Evolutionary conservation across 805 yeast species (phyloP).

Genomic region (Candida chauliodis): DNA sequence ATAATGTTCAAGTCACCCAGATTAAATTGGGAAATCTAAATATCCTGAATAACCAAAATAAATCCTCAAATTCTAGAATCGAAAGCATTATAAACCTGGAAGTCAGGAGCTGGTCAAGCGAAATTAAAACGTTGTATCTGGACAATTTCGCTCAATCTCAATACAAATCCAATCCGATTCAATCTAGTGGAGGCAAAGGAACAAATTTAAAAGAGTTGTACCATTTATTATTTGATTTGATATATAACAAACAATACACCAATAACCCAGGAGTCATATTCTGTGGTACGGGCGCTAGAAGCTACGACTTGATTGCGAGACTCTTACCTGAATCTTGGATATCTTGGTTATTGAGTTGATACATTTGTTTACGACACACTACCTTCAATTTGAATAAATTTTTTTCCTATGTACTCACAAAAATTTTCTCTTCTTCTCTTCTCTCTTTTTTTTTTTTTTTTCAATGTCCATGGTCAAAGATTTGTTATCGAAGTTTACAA

Average conservation of each 20-base stretch:
- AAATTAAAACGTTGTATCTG: slow-evolving; percentile 31
- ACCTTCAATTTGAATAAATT: neutral
- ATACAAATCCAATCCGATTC: slow-evolving; percentile 26
- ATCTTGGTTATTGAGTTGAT: slow-evolving; percentile 18
- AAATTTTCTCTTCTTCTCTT: slow-evolving; percentile 2
- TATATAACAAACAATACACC: slow-evolving; percentile 15
- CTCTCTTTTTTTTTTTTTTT: slow-evolving; percentile 19
- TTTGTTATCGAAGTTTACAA: slow-evolving; percentile 74
- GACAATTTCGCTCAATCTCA: slow-evolving; percentile 29
- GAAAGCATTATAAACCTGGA: slow-evolving; percentile 31
- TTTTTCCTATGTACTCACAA: too few species aligned
- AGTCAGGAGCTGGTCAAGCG: slow-evolving; percentile 36
- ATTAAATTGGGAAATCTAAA: slow-evolving; percentile 39
- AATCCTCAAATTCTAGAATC: slow-evolving; percentile 18
- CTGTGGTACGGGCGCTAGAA: slow-evolving; percentile 42
- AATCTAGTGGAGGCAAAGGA: slow-evolving; percentile 24
- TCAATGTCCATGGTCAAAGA: slow-evolving; percentile 66
- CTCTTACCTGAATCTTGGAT: slow-evolving; percentile 30
- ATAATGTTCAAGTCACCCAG: slow-evolving; percentile 35
- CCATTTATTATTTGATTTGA: slow-evolving; percentile 38
- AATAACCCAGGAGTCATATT: slow-evolving; percentile 30
- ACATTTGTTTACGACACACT: slow-evolving; percentile 1
- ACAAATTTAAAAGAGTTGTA: slow-evolving; percentile 34
- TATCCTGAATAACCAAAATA: slow-evolving; percentile 20
- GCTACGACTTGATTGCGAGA: slow-evolving; percentile 31